Evolutionary conservation across 1,284 basidiomycete species (phyloP).

Genomic region (Sanghuangporus sanghuang): DNA sequence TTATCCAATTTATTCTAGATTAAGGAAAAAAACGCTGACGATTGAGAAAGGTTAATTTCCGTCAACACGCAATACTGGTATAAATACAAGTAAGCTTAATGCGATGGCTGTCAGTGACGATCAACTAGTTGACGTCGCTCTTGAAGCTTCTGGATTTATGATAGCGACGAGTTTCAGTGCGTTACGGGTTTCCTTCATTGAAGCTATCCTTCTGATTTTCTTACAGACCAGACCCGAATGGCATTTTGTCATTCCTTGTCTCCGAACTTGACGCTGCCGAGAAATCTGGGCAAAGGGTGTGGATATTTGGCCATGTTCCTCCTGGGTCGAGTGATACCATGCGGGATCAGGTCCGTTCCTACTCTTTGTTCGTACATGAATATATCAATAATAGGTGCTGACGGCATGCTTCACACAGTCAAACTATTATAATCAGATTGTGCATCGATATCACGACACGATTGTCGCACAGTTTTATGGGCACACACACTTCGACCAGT

Average conservation of each 20-base stretch:
- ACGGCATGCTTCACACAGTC: slow-evolving; percentile 30
- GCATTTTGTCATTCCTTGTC: slow-evolving; percentile 37
- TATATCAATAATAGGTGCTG: slow-evolving; percentile 7
- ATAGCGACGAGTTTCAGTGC: slow-evolving; percentile 39
- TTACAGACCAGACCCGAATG: slow-evolving; percentile 37
- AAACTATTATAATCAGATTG: slow-evolving; percentile 52
- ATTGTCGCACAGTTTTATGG: slow-evolving; percentile 50
- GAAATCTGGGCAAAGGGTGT: slow-evolving; percentile 45
- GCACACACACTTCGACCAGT: slow-evolving; percentile 48
- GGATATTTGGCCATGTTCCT: slow-evolving; percentile 49
- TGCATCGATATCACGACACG: slow-evolving; percentile 51
- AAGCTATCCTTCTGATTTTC: background rate
- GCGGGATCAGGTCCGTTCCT: slow-evolving; percentile 33
- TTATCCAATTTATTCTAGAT: background rate
- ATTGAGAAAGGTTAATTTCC: slow-evolving; percentile 40
- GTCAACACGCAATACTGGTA: slow-evolving; percentile 58
- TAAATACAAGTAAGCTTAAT: slow-evolving; percentile 37
- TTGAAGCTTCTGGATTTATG: slow-evolving; percentile 47
- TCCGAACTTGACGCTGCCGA: slow-evolving; percentile 51
- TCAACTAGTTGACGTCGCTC: slow-evolving; percentile 1
- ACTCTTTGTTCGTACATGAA: slow-evolving; percentile 19
- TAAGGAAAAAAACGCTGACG: background rate
- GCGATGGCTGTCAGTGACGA: background rate
- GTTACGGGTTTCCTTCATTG: slow-evolving; percentile 11
- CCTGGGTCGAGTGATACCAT: slow-evolving; percentile 43